Evolutionary conservation across 1,284 basidiomycete genomes (phyloP), one percentile per base, ranked within the genome.

Genomic region (Boletus smithii): DNA sequence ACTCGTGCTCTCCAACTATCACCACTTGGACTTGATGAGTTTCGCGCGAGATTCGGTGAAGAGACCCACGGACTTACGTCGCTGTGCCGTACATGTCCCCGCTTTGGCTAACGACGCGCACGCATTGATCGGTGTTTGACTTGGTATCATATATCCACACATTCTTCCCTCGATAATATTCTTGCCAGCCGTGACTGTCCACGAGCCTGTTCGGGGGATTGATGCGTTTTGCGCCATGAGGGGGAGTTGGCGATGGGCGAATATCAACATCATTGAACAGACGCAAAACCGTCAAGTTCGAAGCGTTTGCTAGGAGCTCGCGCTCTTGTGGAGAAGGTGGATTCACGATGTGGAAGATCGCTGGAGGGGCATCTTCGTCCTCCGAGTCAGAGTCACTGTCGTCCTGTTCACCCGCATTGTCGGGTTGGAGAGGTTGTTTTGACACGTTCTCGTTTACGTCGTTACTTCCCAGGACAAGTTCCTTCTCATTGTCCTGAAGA

Each of bases 1-100:
- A 73, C 83, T 44, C 80, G 73, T 9, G 81, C 83, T 23, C 87
- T 77, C 85, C 86, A 90, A 57, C 85, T 89, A 56, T 90, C 87
- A 18, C 77, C 87, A 18, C 87, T 89, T 63, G 40, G 49, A 20
- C 33, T 23, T 6, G 20, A 43, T 65, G 36, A 60, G 49, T 34
- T 42, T 46, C 11, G 24, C 23, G 16, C 8, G 35, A 35, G 27
- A 36, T 24, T 30, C 7, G 31, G 13, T 40, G 26, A 37, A 14
- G n/a, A n/a, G n/a, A 35, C 39, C 20, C 16, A 13, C 31, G 22
- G 22, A 74, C 83, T 66, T 60, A 87, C 85, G 85, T 85, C 46
- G 85, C 85, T 36, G 84, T 83, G 20, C 85, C 85, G 57, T 87
- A 86, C 51, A 80, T 63, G 53, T 81, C 77, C n/a, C 76, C 73